phyloP scores from a whole-genome alignment of 306 rosid species.

The Argentina anserina region DNA sequence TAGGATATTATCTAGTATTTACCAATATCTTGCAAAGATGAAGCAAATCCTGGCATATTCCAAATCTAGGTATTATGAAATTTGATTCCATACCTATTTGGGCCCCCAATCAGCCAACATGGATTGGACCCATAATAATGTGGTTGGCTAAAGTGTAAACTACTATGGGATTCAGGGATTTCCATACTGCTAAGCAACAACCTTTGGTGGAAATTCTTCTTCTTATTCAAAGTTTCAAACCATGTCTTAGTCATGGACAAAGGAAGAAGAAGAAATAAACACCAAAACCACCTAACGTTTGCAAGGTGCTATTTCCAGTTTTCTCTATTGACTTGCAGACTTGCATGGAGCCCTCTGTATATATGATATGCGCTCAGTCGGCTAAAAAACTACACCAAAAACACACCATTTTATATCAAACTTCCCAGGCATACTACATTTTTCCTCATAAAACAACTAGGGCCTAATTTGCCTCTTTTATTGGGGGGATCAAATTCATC shows the following conservation, averaged over 20 bases:
- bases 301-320: neutral
- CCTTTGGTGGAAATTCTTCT: neutral
- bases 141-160: neutral
- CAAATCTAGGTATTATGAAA: neutral
- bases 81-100: neutral
- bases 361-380: neutral
- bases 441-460: neutral
- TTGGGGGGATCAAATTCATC: neutral
- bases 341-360: neutral
- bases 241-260: neutral
- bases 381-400: neutral
- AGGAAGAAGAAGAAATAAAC: neutral
- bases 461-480: too few species aligned
- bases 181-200: neutral
- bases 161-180: neutral
- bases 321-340: neutral
- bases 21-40: neutral
- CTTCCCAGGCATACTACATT: neutral
- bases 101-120: neutral
- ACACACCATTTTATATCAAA: neutral
- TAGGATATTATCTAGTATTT: too few species aligned
- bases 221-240: neutral
- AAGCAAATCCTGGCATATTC: too few species aligned
- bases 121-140: neutral
- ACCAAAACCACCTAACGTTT: neutral